Evolutionary conservation across 805 yeast genomes (phyloP), one percentile per base, ranked within the genome.

Genomic region (Candida anglica): DNA sequence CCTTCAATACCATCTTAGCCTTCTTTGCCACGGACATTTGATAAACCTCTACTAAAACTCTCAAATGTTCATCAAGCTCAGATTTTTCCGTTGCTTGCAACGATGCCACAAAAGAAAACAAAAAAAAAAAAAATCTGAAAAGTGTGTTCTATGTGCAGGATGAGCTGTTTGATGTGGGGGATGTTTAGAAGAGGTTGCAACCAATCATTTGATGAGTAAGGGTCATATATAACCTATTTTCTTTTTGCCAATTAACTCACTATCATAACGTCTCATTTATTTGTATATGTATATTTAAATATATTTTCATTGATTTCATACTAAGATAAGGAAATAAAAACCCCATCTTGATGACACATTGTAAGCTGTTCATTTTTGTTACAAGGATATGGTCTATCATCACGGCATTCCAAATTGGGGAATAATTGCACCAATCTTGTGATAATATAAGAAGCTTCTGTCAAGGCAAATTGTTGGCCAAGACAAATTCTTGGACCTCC

Each of bases 401-500:
- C 48, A 36, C 46, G 39, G 19, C 40, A 39, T 3, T 28, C 38
- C 28, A 53, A 40, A 23, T 44, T 45, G 5, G 56, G 55, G 40
- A 53, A 53, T 39, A 48, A 19, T 40, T 52, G 57, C 16, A 44
- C 33, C 21, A 70, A 46, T 40, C 74, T 56, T 13, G 57, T 63
- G 27, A 67, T 43, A 14, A 63, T 56, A 48, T 69, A 72, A 15
- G 70, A 58, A 9, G 74, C 71, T 52, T 73, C 77, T 15, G 76
- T 71, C 15, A 73, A 62, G 5, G 78, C 79, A 51, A 71, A 71
- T 51, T 73, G 77, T 56, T 73, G 77, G 26, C 78, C 79, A 34
- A 73, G 55, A 47, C 78, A 73, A 38, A 73, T 71, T 40, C 79
- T 53, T 15, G 78, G 77, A 5, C 79, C 79, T 28, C 78, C 79